Percentiles rank a stretch among this genome's conserved stretches.
Conservation (phyloP, 2,329 filamentous ascomycete genomes). For the Ophiocordyceps robertsii region DNA sequence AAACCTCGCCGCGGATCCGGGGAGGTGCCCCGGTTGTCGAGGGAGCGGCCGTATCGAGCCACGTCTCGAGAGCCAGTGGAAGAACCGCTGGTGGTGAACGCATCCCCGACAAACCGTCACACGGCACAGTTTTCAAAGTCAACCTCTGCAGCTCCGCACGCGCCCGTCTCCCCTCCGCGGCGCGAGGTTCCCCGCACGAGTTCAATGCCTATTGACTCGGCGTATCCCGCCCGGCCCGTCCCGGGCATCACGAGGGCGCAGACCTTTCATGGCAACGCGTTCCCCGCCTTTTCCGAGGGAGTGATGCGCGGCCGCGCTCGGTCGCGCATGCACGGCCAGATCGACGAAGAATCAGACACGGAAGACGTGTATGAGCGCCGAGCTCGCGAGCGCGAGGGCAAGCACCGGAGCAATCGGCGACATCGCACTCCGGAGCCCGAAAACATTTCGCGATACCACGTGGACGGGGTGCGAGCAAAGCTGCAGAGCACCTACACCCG, state of each 20-base stretch:
- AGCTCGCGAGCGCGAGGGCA: conserved; percentile 11
- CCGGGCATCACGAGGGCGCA: conserved; percentile 17
- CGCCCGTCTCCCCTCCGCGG: conserved; percentile 19
- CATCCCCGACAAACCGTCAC: conserved; percentile 17
- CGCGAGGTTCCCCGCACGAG: conserved; percentile 16
- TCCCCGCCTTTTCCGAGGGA: conserved; percentile 11
- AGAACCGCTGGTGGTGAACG: conserved; percentile 14
- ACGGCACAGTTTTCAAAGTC: conserved; percentile 12
- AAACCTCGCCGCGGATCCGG: conserved; percentile 19
- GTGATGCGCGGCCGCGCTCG: conserved; percentile 21
- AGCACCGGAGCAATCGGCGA: conserved; percentile 21
- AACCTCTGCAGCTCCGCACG: conserved; percentile 10
- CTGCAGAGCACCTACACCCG: conserved; percentile 15
- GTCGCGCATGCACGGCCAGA: conserved; percentile 22
- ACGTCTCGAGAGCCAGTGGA: conserved; percentile 16
- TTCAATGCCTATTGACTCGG: conserved; percentile 19
- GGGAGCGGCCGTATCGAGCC: conserved; percentile 17
- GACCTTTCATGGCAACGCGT: conserved; percentile 18
- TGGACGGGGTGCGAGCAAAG: conserved; percentile 14
- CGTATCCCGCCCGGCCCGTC: conserved; percentile 13
- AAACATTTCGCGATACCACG: conserved; percentile 15
- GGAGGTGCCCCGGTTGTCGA: conserved; percentile 8
- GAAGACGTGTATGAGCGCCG: conserved; percentile 20
- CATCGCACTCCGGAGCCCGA: conserved; percentile 19
- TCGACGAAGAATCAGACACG: conserved; percentile 18